Conservation (phyloP, 2,329 filamentous ascomycete genomes). For the Colletotrichum sp. region DNA sequence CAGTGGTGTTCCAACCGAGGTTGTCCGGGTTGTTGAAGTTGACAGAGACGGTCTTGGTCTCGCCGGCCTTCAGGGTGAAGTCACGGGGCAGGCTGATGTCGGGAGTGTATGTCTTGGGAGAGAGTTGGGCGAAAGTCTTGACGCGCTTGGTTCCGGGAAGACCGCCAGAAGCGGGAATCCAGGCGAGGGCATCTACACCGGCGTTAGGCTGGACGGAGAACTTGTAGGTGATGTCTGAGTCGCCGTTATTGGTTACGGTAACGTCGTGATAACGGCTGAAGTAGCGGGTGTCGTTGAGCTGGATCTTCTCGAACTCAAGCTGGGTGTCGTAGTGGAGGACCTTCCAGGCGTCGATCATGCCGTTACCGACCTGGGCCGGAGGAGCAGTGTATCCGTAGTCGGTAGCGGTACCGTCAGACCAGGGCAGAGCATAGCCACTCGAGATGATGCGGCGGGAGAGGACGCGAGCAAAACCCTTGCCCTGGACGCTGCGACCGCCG, state of each 20-base stretch:
- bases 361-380: slow-evolving; percentile 45
- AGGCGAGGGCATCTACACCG: slow-evolving; percentile 39
- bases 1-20: slow-evolving; percentile 26
- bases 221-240: slow-evolving; percentile 37
- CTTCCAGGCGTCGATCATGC: slow-evolving; percentile 46
- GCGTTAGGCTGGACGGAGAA: slow-evolving; percentile 33
- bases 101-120: slow-evolving; percentile 22
- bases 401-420: slow-evolving; percentile 30
- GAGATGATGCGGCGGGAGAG: slow-evolving; percentile 38
- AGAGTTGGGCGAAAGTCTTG: slow-evolving; percentile 28
- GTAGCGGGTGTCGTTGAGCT: slow-evolving; percentile 50
- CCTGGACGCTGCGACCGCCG: slow-evolving; percentile 34
- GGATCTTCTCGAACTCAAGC: slow-evolving; percentile 44
- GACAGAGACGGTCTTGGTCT: slow-evolving; percentile 28
- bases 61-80: slow-evolving; percentile 29
- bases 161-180: slow-evolving; percentile 3
- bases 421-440: slow-evolving; percentile 34
- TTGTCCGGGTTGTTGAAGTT: slow-evolving; percentile 32
- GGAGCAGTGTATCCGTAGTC: slow-evolving; percentile 32
- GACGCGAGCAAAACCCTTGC: slow-evolving; percentile 33
- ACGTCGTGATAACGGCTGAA: slow-evolving; percentile 34
- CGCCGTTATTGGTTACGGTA: slow-evolving; percentile 41
- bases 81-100: slow-evolving; percentile 22
- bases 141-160: slow-evolving; percentile 7
- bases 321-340: slow-evolving; percentile 42